Conservation (phyloP, 2,329 filamentous ascomycete genomes). For the Aschersonia sp. region DNA sequence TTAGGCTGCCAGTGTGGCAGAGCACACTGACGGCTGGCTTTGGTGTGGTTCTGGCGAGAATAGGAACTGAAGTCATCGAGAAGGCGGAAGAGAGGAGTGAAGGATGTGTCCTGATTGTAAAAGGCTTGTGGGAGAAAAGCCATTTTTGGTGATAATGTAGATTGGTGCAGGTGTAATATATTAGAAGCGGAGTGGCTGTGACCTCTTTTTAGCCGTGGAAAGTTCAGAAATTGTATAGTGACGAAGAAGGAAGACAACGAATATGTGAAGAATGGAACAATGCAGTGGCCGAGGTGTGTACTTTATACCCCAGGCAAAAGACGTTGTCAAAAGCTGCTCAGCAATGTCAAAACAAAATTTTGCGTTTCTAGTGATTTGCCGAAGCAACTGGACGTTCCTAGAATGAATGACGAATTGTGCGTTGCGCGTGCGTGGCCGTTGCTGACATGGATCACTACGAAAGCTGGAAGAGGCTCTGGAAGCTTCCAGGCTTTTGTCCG, state of each 20-base stretch:
- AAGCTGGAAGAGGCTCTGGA: constrained; percentile 3
- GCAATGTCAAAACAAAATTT: not conserved
- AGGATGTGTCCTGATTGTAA: constrained; percentile 33
- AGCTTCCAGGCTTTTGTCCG: constrained; percentile 2
- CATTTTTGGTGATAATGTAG: constrained; percentile 23
- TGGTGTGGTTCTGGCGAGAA: constrained; percentile 21
- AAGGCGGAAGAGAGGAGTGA: constrained; percentile 48
- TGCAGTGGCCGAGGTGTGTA: too few relatives aligned
- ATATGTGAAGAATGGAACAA: too few relatives aligned
- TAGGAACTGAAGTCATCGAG: constrained; percentile 50
- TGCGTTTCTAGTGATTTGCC: not conserved
- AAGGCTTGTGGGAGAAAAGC: constrained; percentile 40
- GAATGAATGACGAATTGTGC: constrained; percentile 6
- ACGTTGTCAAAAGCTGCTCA: too few relatives aligned
- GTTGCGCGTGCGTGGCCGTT: constrained; percentile 2
- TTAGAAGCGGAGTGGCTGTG: too few relatives aligned
- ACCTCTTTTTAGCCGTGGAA: too few relatives aligned
- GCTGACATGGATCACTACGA: constrained; percentile 4
- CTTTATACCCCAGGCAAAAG: too few relatives aligned
- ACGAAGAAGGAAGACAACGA: too few relatives aligned
- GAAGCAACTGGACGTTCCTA: constrained; percentile 9
- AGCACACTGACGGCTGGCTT: constrained; percentile 11
- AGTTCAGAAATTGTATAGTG: too few relatives aligned
- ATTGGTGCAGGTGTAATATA: too few relatives aligned
- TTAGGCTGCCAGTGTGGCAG: constrained; percentile 54